Evolutionary conservation across 1,284 basidiomycete species (phyloP).

Genomic region (Somion occarium): DNA sequence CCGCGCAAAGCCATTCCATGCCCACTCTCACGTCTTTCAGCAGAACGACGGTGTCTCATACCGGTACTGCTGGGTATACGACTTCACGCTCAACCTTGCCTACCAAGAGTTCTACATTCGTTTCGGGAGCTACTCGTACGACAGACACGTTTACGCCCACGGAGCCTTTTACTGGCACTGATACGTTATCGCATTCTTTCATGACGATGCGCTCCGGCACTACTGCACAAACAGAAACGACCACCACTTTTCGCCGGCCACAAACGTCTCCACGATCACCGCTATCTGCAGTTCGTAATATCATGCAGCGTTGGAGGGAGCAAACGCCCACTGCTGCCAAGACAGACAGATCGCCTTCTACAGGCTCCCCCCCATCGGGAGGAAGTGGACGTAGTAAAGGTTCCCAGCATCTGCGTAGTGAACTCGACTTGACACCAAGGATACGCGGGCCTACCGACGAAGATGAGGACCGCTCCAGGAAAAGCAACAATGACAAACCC

Average conservation of each 20-base stretch:
- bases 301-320: slow-evolving; percentile 78
- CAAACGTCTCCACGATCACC: slow-evolving; percentile 62
- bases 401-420: neutral
- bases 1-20: slow-evolving; percentile 36
- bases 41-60: slow-evolving; percentile 26
- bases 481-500: slow-evolving; percentile 24
- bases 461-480: slow-evolving; percentile 13
- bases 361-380: slow-evolving; percentile 31
- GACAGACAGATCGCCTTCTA: slow-evolving; percentile 26
- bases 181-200: slow-evolving; percentile 21
- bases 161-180: slow-evolving; percentile 14
- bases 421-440: neutral
- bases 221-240: slow-evolving; percentile 20
- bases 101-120: slow-evolving; percentile 20
- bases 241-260: slow-evolving; percentile 43
- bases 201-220: slow-evolving; percentile 13
- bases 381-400: slow-evolving; percentile 39
- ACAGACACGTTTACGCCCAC: slow-evolving; percentile 24
- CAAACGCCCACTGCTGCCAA: slow-evolving; percentile 41
- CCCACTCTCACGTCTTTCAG: slow-evolving; percentile 30
- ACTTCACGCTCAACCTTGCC: slow-evolving; percentile 29
- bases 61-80: slow-evolving; percentile 34
- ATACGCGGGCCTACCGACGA: slow-evolving; percentile 8
- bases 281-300: slow-evolving; percentile 67
- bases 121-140: slow-evolving; percentile 20